Percentiles rank a stretch among this genome's conserved stretches.
These are phyloP conservation scores for Aspergillus fijiensis DNA, from an alignment of 2,329 filamentous ascomycete species.

Conservation along the genomic window DNA sequence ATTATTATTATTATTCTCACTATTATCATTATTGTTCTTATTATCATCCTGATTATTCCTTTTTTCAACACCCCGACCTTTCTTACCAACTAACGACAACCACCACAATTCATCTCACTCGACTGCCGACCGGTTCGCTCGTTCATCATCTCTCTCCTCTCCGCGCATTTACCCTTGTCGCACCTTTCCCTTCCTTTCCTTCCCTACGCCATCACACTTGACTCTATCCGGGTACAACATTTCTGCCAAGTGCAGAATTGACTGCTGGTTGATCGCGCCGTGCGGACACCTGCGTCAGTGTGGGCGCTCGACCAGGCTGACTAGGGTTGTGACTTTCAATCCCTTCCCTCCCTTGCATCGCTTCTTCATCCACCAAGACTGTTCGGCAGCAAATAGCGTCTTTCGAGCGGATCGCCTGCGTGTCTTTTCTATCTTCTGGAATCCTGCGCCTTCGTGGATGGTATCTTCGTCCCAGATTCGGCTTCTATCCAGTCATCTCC, in stretches of 20 bases:
- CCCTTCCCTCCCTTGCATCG: slow-evolving; percentile 29
- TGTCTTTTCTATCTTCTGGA: slow-evolving; percentile 20
- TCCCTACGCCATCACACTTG: slow-evolving; percentile 7
- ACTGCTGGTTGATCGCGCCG: slow-evolving; percentile 24
- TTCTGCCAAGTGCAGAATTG: slow-evolving; percentile 25
- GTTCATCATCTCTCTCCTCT: not conserved
- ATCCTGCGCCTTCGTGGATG: slow-evolving; percentile 19
- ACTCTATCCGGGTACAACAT: slow-evolving; percentile 19
- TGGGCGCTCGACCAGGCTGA: slow-evolving; percentile 20
- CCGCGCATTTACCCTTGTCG: not conserved
- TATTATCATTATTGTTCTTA: not conserved
- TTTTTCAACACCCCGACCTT: not conserved
- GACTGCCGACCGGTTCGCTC: not conserved
- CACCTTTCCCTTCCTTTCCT: not conserved
- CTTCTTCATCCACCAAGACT: slow-evolving; percentile 14
- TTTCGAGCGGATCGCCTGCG: slow-evolving; percentile 18
- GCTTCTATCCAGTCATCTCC: slow-evolving; percentile 8
- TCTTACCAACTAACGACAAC: not conserved
- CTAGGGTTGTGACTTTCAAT: slow-evolving; percentile 26
- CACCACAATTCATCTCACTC: not conserved
- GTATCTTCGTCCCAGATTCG: slow-evolving; percentile 15
- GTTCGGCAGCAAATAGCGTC: slow-evolving; percentile 17
- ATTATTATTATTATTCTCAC: not conserved
- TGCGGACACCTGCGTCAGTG: slow-evolving; percentile 29
- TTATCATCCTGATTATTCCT: not conserved